Percentiles rank a stretch among this genome's conserved stretches.
phyloP scores from a whole-genome alignment of 2,329 filamentous ascomycete species.

The Aspergillus udagawae region DNA sequence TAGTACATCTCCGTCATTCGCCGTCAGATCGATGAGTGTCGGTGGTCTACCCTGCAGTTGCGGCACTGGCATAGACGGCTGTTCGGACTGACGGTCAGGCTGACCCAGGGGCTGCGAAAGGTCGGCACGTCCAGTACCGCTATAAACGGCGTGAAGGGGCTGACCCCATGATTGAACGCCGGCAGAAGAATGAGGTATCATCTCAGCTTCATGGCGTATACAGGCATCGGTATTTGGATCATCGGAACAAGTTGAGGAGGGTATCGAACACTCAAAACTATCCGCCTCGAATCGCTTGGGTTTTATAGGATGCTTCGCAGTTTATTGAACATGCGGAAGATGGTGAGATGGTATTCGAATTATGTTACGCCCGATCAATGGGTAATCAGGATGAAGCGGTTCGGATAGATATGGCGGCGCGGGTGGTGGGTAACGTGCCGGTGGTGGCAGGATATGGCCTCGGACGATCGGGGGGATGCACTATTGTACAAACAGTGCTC shows the following conservation, averaged over 20 bases:
- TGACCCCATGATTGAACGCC: conserved; percentile 38
- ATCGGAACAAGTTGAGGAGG: conserved; percentile 12
- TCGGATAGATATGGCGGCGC: neutral
- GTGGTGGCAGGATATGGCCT: neutral
- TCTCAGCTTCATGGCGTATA: conserved; percentile 37
- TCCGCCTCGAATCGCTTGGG: neutral
- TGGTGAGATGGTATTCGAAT: neutral
- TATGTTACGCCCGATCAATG: neutral
- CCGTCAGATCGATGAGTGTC: conserved; percentile 36
- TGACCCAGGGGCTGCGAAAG: conserved; percentile 19
- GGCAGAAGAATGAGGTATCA: conserved; percentile 40
- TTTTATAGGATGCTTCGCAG: neutral
- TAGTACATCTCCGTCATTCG: conserved; percentile 24
- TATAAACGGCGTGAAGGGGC: conserved; percentile 30
- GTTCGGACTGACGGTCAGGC: conserved; percentile 22
- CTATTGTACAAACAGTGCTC: neutral
- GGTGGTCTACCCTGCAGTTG: conserved; percentile 24
- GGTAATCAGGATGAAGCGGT: neutral
- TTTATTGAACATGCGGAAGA: neutral
- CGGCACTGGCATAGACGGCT: conserved; percentile 22
- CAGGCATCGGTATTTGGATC: conserved; percentile 19
- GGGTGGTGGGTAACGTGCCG: neutral
- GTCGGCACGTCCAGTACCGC: conserved; percentile 25
- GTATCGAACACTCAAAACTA: neutral
- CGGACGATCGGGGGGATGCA: neutral